Percentiles rank a stretch among this genome's conserved stretches.
These are phyloP conservation scores for Colletotrichum cordylinicola DNA, from an alignment of 2,329 filamentous ascomycete species.

Conservation along the genomic window DNA sequence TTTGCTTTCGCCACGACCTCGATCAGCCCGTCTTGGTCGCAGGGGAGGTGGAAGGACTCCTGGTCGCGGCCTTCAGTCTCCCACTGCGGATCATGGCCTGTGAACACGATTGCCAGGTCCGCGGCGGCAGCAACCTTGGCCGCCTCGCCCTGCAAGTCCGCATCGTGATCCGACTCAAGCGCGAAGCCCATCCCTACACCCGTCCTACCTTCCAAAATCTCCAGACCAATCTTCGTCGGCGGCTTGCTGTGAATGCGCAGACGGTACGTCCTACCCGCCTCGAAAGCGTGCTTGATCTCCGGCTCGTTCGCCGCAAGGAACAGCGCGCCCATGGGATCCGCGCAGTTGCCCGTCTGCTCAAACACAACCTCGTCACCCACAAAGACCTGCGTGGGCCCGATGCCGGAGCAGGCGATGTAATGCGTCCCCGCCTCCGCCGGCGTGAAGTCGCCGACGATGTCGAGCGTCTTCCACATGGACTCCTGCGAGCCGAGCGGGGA, in stretches of 20 bases:
- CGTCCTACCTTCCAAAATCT: conserved; percentile 36
- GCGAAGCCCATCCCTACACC: conserved; percentile 37
- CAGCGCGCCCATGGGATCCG: conserved; percentile 39
- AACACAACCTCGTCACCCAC: conserved; percentile 35
- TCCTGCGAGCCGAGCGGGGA: conserved; percentile 26
- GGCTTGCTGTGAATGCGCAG: conserved; percentile 34
- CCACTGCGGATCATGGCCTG: conserved; percentile 62
- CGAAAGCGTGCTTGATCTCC: conserved; percentile 30
- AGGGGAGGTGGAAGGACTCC: conserved; percentile 45
- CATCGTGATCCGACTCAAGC: conserved; percentile 45
- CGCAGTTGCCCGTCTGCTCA: conserved; percentile 35
- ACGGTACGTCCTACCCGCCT: conserved; percentile 35
- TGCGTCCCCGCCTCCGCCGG: conserved; percentile 33
- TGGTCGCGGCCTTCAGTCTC: conserved; percentile 65
- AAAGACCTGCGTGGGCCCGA: conserved; percentile 34
- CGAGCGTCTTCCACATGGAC: conserved; percentile 29
- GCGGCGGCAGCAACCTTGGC: conserved; percentile 47
- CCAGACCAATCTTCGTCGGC: conserved; percentile 31
- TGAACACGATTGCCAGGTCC: conserved; percentile 66
- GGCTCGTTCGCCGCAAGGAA: conserved; percentile 36
- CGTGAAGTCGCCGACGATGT: conserved; percentile 35
- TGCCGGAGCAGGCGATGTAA: conserved; percentile 35
- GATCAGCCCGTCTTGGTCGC: conserved; percentile 72
- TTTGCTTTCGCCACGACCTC: conserved; percentile 62
- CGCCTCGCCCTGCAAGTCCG: conserved; percentile 58